Evolutionary conservation across 805 yeast species (phyloP).

Genomic region (Gaillardinia entomophila): DNA sequence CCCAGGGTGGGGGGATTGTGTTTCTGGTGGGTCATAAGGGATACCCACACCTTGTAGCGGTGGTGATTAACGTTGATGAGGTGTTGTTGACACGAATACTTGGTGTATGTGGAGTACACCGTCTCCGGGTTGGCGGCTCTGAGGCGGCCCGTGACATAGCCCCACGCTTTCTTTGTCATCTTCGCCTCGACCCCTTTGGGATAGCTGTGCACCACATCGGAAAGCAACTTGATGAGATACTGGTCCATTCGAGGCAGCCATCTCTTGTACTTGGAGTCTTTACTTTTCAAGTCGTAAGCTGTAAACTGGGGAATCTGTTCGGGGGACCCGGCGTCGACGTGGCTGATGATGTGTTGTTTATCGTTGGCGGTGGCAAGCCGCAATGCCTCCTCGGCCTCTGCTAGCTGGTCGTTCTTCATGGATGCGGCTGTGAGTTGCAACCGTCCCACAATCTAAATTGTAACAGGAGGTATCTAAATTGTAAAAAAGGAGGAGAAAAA

Average conservation of each 20-base stretch:
- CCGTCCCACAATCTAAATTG: conserved; percentile 4
- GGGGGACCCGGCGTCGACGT: conserved; percentile 1
- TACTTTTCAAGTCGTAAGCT: conserved; percentile 26
- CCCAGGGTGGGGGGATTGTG: conserved; percentile 10
- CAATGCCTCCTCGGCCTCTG: conserved; percentile 16
- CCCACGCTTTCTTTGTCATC: conserved; percentile 34
- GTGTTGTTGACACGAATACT: conserved; percentile 35
- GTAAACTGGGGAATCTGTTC: conserved; percentile 13
- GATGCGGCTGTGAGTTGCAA: neutral
- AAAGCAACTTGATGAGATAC: conserved; percentile 22
- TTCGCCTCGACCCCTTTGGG: conserved; percentile 23
- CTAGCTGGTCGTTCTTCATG: conserved; percentile 1
- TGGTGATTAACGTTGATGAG: conserved; percentile 29
- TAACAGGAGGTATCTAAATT: conserved; percentile 2
- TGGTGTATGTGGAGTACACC: conserved; percentile 34
- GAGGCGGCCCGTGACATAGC: conserved; percentile 28
- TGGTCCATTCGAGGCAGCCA: conserved; percentile 37
- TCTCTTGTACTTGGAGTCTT: conserved; percentile 30
- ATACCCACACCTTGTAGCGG: conserved; percentile 30
- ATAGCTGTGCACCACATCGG: conserved; percentile 32
- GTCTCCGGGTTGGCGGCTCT: conserved; percentile 34
- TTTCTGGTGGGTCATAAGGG: conserved; percentile 25
- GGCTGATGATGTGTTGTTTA: conserved; percentile 8
- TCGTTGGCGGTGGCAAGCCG: conserved; percentile 13
- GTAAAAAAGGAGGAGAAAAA: too few species aligned